Evolutionary conservation across 495 filamentous ascomycete species (phyloP).

Genomic region (Hypoxylon perforatum): DNA sequence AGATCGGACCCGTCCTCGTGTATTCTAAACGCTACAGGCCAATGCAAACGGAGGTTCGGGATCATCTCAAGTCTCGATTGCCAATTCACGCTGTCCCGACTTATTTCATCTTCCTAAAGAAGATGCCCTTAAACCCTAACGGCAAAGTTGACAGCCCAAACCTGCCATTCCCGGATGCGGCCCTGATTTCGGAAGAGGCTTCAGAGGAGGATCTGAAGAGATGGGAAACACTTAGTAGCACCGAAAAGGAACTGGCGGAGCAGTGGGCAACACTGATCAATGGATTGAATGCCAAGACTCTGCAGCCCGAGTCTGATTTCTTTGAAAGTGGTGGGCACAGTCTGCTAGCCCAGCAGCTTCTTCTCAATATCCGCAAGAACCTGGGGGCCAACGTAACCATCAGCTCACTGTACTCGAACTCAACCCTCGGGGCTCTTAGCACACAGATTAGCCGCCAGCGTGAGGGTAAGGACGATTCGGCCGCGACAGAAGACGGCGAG

Average conservation of each 20-base stretch:
- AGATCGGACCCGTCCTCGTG: conserved; percentile 56
- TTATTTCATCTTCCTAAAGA: conserved; percentile 80
- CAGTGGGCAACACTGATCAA: conserved; percentile 61
- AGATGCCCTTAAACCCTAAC: conserved; percentile 92
- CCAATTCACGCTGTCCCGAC: conserved; percentile 83
- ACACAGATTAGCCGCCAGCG: conserved; percentile 67
- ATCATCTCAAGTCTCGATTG: conserved; percentile 78
- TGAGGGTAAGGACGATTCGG: conserved; percentile 46
- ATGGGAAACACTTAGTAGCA: conserved; percentile 68
- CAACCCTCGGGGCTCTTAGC: no score
- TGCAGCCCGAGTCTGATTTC: conserved; percentile 76
- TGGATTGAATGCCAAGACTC: conserved; percentile 66
- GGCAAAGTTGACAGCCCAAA: conserved; percentile 93
- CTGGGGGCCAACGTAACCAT: conserved; percentile 78
- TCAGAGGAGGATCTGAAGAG: conserved; percentile 75
- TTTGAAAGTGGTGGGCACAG: conserved; percentile 91
- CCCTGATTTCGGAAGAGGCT: conserved; percentile 58
- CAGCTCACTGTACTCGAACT: conserved; percentile 81
- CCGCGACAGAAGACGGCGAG: conserved; percentile 67
- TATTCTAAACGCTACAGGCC: conserved; percentile 68
- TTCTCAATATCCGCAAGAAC: conserved; percentile 72
- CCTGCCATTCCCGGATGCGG: conserved; percentile 88
- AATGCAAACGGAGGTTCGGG: conserved; percentile 78
- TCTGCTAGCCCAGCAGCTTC: conserved; percentile 86
- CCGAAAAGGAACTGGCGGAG: conserved; percentile 50